These are phyloP conservation scores for Metarhizium sp. DNA, from an alignment of 2,329 filamentous ascomycete genomes.

Conservation along the genomic window DNA sequence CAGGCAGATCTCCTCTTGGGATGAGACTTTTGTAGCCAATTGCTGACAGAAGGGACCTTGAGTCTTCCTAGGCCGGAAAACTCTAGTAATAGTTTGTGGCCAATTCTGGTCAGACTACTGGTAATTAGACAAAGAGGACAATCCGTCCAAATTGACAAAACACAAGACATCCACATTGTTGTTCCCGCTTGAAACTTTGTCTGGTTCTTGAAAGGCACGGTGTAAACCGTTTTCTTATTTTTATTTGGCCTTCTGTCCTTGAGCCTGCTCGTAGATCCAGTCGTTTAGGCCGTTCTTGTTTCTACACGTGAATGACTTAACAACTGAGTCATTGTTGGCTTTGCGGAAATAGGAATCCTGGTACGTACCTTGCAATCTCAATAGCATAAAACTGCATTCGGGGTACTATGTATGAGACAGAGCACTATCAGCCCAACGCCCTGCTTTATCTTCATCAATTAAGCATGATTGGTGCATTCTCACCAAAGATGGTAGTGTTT, in stretches of 20 bases:
- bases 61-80: too few species aligned
- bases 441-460: not conserved
- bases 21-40: not conserved
- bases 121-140: not conserved
- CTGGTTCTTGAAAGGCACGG: not conserved
- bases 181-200: not conserved
- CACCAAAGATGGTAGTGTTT: constrained; percentile 86
- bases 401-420: constrained; percentile 32
- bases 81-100: not conserved
- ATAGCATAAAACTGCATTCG: constrained; percentile 48
- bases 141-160: too few species aligned
- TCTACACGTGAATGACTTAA: constrained; percentile 40
- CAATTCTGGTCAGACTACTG: not conserved
- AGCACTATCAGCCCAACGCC: not conserved
- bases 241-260: constrained; percentile 40
- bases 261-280: constrained; percentile 85
- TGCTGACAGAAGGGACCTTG: too few species aligned
- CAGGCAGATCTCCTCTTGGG: not conserved
- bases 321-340: not conserved
- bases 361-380: constrained; percentile 34
- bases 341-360: not conserved
- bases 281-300: constrained; percentile 89
- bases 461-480: constrained; percentile 14
- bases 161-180: not conserved
- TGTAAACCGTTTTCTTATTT: constrained; percentile 4